Evolutionary conservation across 768 basidiomycete species (phyloP), one percentile per base, ranked within the genome.

Genomic region (Suillus brevipes): DNA sequence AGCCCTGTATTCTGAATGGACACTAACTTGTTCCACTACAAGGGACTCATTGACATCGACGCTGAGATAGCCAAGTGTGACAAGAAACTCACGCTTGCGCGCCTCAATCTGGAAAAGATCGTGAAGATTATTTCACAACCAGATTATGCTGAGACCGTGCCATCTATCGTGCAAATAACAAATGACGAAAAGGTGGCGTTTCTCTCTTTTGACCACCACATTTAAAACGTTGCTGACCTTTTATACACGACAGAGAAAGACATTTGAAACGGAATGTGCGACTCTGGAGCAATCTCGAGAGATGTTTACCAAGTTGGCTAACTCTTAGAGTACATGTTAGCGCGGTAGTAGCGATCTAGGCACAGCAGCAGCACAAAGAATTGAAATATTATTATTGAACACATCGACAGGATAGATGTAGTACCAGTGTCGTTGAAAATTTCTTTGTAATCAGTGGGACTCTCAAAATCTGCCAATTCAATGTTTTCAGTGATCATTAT

Each of bases 41-140:
- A 97, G 95, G 95, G 96, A 31, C 87, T 96, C 49, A 89, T 99
- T 20, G 91, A 99, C 77, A 79, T 97, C 7, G 89, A 94, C 55
- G 87, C 85, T 2, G 97, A 99, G 78, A 91, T 97, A 53, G 81
- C 85, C 47, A 98, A 96, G 77, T 89, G 90, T 66, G 87, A 94
- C 73, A 98, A 97, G 86, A 97, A 96, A 78, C 83, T 92, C 3
- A 86, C 89, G 45, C 79, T 95, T 12, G 88, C 87, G 2, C 81
- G 83, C 61, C 67, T 91, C 60, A 89, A 86, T 68, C 78, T 91
- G 50, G 86, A 89, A 62, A 98, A 97, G 81, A 79, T 97, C 43
- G 69, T 79, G 65, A 96, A 95, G 76, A 74, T 87, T 20, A 85
- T 89, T 66, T 81, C 84, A 3, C 89, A 91, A 68, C 79, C 88